Base-by-base conservation (phyloP, 176 grass and related monocot species). In the Cenchrus purpureus region DNA sequence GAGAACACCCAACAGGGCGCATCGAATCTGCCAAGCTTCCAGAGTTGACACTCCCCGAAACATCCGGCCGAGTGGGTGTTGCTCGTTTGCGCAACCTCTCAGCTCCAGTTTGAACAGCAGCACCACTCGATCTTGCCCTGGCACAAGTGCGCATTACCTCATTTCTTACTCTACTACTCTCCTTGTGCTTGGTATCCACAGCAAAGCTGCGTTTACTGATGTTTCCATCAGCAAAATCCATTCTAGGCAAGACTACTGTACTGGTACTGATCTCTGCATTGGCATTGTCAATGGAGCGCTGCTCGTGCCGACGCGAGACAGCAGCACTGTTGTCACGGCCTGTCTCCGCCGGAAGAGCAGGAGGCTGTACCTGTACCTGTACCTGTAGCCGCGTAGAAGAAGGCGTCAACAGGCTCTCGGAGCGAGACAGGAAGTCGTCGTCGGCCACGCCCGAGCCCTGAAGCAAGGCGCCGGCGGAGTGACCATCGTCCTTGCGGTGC, bases 81-180 rank as follows among this genome's bases (percentile, higher is more conserved):
- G 77, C 78, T 15, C 91, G 74, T 69, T 92, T 97, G 34, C 87
- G 89, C 82, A 85, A 37, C 63, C 81, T 94, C 64, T 80, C 70
- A 34, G 77, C 63, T 37, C 86, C 92, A 6, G 72, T 9, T 64
- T 71, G 61, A 57, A 68, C 52, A 4, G 68, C 32, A 42, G 73
- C 78, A 87, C 12, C 37, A 46, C 58, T 72, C 12, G 82, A 81
- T 76, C 90, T 93, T 2, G 58, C 43, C 65, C 57, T 51, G 3
- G 64, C 14, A 63, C 52, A 32, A 46, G 67, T 73, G 53, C 48
- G 46, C 19, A 29, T 10, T 6, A 72, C 87, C 61, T 77, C 79
- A 32, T 54, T 51, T 77, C 32, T 73, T n/a, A 29, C 65, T n/a
- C 57, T 67, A 40, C 37, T 40, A 8, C n/a, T 42, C 78, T 73